phyloP scores from a whole-genome alignment of 331 rosid genomes.

The Phaseolus coccineus region DNA sequence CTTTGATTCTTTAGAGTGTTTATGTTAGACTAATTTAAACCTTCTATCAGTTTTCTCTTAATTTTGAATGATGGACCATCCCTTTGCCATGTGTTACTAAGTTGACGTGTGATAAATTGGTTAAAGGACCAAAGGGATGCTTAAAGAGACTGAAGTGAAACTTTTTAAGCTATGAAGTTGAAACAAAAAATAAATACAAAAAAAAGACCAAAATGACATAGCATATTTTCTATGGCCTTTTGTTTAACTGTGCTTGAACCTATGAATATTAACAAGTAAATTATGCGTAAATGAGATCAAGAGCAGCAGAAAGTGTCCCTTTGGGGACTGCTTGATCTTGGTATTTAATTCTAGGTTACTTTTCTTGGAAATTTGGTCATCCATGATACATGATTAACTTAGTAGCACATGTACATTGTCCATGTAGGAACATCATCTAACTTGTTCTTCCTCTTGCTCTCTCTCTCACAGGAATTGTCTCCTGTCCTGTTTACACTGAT shows the following conservation, averaged over 20 bases:
- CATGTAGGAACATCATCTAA: conserved; percentile 32
- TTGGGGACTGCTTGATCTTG: background rate
- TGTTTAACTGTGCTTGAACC: conserved; percentile 11
- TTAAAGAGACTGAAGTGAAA: background rate
- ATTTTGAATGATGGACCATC: background rate
- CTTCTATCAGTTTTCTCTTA: background rate
- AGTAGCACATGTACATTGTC: conserved; percentile 1
- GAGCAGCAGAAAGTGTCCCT: background rate
- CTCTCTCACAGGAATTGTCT: conserved; percentile 57
- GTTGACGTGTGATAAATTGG: background rate
- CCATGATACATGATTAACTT: background rate
- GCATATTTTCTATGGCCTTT: background rate
- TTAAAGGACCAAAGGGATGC: background rate
- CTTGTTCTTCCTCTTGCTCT: background rate
- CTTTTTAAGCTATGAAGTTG: background rate
- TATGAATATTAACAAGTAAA: background rate
- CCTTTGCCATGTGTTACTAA: background rate
- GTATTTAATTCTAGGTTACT: background rate
- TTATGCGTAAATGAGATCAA: background rate
- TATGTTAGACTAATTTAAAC: background rate
- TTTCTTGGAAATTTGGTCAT: background rate
- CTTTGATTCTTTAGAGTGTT: background rate
- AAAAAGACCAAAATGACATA: background rate
- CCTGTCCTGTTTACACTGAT: conserved; percentile 66
- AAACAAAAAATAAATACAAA: background rate